phyloP scores from a whole-genome alignment of 306 rosid genomes.

The Datisca glomerata region DNA sequence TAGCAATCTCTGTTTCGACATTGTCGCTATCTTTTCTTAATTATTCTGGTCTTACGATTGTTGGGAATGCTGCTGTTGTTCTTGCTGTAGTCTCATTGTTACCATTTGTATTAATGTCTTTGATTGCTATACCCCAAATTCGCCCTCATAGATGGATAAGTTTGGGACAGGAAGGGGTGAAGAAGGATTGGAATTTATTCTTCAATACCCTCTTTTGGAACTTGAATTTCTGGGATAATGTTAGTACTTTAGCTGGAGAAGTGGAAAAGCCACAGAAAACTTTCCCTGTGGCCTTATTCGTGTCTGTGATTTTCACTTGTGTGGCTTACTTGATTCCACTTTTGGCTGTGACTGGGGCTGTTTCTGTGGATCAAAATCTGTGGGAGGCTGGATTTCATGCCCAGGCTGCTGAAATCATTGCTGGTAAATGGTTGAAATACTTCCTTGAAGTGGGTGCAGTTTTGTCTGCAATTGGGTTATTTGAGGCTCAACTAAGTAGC shows the following conservation, averaged over 20 bases:
- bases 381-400: slow-evolving; percentile 13
- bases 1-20: not conserved
- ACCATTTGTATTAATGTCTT: not conserved
- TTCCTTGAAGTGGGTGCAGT: slow-evolving; percentile 6
- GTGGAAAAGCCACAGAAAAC: slow-evolving; percentile 3
- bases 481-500: slow-evolving; percentile 9
- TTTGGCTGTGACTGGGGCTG: slow-evolving; percentile 7
- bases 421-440: slow-evolving; percentile 8
- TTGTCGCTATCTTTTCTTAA: not conserved
- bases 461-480: slow-evolving; percentile 5
- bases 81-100: not conserved
- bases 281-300: not conserved
- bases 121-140: slow-evolving; percentile 2
- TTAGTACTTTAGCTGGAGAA: slow-evolving; percentile 8
- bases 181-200: slow-evolving; percentile 9
- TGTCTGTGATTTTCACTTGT: slow-evolving; percentile 4
- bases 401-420: slow-evolving; percentile 4
- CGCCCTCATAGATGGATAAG: slow-evolving; percentile 6
- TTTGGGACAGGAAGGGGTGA: slow-evolving; percentile 3
- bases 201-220: slow-evolving; percentile 14
- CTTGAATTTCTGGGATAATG: slow-evolving; percentile 12
- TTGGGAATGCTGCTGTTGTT: slow-evolving; percentile 1
- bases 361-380: slow-evolving; percentile 5
- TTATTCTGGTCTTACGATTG: not conserved
- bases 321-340: slow-evolving; percentile 9